Conservation (phyloP, 169 alveolate genomes). For the Eimeria sp. region DNA sequence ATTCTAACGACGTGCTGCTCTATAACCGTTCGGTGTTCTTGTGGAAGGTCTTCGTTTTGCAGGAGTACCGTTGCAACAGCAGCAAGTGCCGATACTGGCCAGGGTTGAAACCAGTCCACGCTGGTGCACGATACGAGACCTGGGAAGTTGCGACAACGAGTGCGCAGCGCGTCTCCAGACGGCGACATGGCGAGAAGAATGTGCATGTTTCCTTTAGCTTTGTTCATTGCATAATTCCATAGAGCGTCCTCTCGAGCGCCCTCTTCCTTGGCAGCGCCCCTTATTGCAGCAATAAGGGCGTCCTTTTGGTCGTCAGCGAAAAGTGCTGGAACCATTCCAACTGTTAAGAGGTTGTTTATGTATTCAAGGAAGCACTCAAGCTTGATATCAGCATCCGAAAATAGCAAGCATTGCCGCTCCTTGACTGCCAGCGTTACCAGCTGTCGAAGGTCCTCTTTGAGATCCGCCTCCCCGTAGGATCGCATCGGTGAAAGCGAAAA, state of each 20-base stretch:
- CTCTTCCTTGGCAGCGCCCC: constrained; percentile 91
- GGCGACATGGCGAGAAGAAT: constrained; percentile 96
- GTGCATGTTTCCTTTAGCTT: constrained; percentile 92
- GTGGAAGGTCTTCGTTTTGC: constrained; percentile 86
- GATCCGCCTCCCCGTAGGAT: constrained; percentile 94
- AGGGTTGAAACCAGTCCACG: constrained; percentile 98
- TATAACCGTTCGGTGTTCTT: constrained; percentile 89
- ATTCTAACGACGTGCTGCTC: constrained; percentile 92
- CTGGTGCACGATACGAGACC: constrained; percentile 98
- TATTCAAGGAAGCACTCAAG: constrained; percentile 96
- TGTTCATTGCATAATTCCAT: constrained; percentile 86
- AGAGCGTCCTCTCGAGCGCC: constrained; percentile 91
- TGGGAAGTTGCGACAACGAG: constrained; percentile 97
- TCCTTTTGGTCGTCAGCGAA: constrained; percentile 95
- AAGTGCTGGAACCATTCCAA: constrained; percentile 97
- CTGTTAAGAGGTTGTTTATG: constrained; percentile 93
- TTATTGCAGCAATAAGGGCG: constrained; percentile 89
- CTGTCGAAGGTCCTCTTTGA: constrained; percentile 95
- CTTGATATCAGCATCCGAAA: constrained; percentile 96
- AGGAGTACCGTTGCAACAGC: constrained; percentile 97
- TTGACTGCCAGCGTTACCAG: constrained; percentile 91
- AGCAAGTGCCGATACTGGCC: constrained; percentile 96
- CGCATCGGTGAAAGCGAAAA: constrained; percentile 94
- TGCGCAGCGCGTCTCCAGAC: constrained; percentile 93
- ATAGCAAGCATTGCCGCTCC: constrained; percentile 91